Conservation (phyloP, 2,329 filamentous ascomycete genomes). For the Triangularia verruculosa region DNA sequence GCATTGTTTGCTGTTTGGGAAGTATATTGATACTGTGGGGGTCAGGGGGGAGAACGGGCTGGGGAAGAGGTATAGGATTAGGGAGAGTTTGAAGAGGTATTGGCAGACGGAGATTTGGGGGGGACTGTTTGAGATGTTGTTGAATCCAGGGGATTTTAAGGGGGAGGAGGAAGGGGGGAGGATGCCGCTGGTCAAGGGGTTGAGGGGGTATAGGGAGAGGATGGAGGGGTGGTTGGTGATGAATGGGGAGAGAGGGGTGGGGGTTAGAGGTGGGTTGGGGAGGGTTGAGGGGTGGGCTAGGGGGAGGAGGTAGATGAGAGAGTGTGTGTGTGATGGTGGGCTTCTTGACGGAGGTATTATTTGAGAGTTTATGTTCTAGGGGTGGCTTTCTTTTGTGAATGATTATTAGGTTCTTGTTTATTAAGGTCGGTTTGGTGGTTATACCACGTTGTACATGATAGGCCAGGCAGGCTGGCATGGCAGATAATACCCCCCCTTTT, state of each 20-base stretch:
- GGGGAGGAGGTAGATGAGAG: constrained; percentile 32
- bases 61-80: constrained; percentile 71
- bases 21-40: constrained; percentile 81
- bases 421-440: constrained; percentile 12
- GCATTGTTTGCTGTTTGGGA: constrained; percentile 87
- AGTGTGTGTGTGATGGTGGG: background rate
- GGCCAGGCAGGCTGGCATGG: background rate
- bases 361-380: background rate
- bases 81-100: constrained; percentile 85
- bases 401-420: constrained; percentile 16
- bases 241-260: constrained; percentile 77
- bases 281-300: constrained; percentile 56
- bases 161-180: constrained; percentile 61
- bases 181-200: constrained; percentile 70
- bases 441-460: background rate
- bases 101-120: constrained; percentile 94
- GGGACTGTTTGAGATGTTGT: constrained; percentile 75
- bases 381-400: background rate
- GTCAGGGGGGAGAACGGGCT: constrained; percentile 46
- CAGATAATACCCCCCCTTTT: background rate
- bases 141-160: constrained; percentile 74
- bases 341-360: no score
- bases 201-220: constrained; percentile 65
- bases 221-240: constrained; percentile 83
- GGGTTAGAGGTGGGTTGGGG: constrained; percentile 67